Conservation (phyloP, 2,329 filamentous ascomycete species). For the Penicillium sp. region DNA sequence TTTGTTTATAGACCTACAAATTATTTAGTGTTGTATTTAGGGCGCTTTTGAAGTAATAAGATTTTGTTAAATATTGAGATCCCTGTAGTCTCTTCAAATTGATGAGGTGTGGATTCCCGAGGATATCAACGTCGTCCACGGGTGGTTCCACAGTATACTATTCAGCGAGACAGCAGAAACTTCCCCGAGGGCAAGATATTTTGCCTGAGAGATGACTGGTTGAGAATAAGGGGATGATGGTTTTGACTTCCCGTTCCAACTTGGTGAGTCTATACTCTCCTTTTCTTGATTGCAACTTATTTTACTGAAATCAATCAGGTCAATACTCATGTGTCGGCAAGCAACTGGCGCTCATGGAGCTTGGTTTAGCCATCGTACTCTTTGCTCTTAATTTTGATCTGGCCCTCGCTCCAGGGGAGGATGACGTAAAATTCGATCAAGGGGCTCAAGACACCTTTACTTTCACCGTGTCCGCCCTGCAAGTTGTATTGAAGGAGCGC, state of each 20-base stretch:
- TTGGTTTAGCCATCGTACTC: slow-evolving; percentile 19
- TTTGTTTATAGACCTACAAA: background rate
- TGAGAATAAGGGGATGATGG: slow-evolving; percentile 13
- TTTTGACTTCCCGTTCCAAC: slow-evolving; percentile 21
- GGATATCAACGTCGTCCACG: slow-evolving; percentile 21
- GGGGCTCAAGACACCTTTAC: slow-evolving; percentile 14
- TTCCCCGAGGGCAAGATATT: slow-evolving; percentile 17
- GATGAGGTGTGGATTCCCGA: slow-evolving; percentile 29
- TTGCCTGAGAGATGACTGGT: slow-evolving; percentile 24
- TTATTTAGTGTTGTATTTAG: too few relatives aligned
- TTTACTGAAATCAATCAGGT: background rate
- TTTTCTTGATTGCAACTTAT: background rate
- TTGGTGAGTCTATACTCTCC: background rate
- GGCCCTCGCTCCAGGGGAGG: slow-evolving; percentile 14
- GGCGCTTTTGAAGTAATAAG: too few relatives aligned
- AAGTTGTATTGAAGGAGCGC: slow-evolving; percentile 9
- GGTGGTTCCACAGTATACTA: slow-evolving; percentile 15
- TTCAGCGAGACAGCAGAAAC: slow-evolving; percentile 19
- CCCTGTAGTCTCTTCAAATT: slow-evolving; percentile 21
- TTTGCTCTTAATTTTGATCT: slow-evolving; percentile 14
- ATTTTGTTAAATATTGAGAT: too few relatives aligned
- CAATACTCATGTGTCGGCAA: slow-evolving; percentile 19
- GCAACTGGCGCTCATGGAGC: slow-evolving; percentile 22
- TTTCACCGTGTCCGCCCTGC: slow-evolving; percentile 23
- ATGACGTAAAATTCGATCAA: slow-evolving; percentile 11